Conservation (phyloP, 2,329 filamentous ascomycete species). For the Drechmeria coniospora region DNA sequence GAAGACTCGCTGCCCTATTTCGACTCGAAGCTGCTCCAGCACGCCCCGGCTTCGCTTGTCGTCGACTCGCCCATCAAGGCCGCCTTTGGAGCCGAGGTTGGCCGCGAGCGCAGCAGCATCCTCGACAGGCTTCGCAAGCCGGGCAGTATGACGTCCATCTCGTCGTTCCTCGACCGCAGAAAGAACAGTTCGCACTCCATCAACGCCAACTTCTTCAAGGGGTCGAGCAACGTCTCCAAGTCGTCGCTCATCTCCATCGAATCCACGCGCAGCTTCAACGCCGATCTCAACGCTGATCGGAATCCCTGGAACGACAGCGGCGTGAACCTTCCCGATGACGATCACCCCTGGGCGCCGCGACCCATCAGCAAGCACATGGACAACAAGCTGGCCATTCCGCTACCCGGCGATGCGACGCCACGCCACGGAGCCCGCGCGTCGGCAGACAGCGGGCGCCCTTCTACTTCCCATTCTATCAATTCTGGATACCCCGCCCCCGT, state of each 20-base stretch:
- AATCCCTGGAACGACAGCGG: conserved; percentile 98
- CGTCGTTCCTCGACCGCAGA: conserved; percentile 87
- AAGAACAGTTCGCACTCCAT: conserved; percentile 86
- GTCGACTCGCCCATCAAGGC: conserved; percentile 83
- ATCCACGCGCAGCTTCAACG: conserved; percentile 76
- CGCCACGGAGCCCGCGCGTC: conserved; percentile 73
- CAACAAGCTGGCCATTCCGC: conserved; percentile 47
- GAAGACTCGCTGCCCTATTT: conserved; percentile 96
- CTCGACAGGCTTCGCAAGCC: conserved; percentile 91
- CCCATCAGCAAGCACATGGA: conserved; percentile 51
- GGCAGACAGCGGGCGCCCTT: conserved; percentile 81
- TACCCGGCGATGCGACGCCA: conserved; percentile 69
- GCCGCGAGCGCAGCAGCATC: conserved; percentile 64
- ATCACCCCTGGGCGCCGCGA: conserved; percentile 49
- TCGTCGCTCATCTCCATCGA: conserved; percentile 93
- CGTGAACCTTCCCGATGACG: conserved; percentile 83
- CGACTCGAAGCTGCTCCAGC: conserved; percentile 89
- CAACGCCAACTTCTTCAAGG: conserved; percentile 78
- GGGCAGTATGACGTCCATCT: conserved; percentile 84
- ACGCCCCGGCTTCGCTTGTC: conserved; percentile 63
- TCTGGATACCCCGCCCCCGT: conserved; percentile 91
- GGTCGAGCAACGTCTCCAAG: conserved; percentile 79
- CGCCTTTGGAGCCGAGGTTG: conserved; percentile 67
- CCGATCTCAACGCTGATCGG: conserved; percentile 78
- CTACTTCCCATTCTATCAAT: conserved; percentile 87